A percentile compares a stretch with the other conserved stretches of the same genome.
phyloP scores from a whole-genome alignment of 2,329 filamentous ascomycete genomes.

The Talaromyces sp. region DNA sequence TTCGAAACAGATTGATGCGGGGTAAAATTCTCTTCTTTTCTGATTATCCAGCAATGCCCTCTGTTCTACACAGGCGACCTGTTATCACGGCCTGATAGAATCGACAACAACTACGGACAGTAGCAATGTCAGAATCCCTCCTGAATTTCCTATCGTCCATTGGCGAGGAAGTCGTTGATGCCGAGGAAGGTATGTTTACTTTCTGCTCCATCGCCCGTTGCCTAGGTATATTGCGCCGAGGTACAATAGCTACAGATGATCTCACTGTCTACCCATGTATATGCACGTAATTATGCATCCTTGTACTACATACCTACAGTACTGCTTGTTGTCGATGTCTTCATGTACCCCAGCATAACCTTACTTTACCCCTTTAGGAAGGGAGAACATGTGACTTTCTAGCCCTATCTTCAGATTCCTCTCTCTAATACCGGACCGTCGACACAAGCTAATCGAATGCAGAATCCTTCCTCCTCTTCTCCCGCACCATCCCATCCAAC shows the following conservation, averaged over 20 bases:
- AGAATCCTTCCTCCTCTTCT: slow-evolving; percentile 89
- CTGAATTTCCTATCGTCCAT: slow-evolving; percentile 37
- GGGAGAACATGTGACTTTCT: slow-evolving; percentile 7
- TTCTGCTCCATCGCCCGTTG: too few species aligned
- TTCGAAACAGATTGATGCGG: neutral
- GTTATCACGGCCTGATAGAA: neutral
- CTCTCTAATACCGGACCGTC: neutral
- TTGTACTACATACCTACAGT: neutral
- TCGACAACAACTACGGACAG: too few species aligned
- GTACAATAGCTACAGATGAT: neutral
- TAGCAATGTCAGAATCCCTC: slow-evolving; percentile 17
- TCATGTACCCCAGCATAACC: too few species aligned
- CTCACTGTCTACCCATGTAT: neutral
- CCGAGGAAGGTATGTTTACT: slow-evolving; percentile 63
- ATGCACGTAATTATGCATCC: neutral
- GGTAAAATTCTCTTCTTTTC: neutral
- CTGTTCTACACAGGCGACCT: neutral
- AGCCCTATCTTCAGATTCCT: neutral
- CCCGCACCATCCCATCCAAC: slow-evolving; percentile 65
- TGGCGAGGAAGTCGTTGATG: slow-evolving; percentile 50
- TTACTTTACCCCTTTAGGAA: slow-evolving; percentile 13
- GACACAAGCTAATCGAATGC: neutral
- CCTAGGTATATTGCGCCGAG: neutral
- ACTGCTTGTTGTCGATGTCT: too few species aligned
- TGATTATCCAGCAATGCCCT: neutral